Base-by-base conservation (phyloP, 179 eudicot species). In the Heliamphora pulchella region DNA sequence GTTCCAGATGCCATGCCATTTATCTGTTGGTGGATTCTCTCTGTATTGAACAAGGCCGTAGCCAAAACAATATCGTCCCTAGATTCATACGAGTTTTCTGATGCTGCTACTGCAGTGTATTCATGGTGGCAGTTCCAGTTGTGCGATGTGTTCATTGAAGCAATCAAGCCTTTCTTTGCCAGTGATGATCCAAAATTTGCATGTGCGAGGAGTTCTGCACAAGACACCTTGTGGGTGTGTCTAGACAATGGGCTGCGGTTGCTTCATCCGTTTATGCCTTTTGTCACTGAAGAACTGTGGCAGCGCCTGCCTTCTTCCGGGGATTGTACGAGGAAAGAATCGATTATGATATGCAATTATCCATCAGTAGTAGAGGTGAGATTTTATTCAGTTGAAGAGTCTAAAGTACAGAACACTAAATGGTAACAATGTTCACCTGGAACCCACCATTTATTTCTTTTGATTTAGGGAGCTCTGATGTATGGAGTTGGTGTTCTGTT, bases 201-300 rank as follows among this genome's bases (percentile, higher is more conserved):
- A 81, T 85, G 91, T 62, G 89, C 80, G 18, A 91, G 88, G 88
- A 82, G 74, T 76, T 89, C 17, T 84, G 98, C 98, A 51, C 97
- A 80, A 79, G 90, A 92, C 83, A 86, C 94, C 8, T 82, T 95
- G 78, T 95, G 98, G 98, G 81, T 91, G 68, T 93, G 98, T 86
- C 87, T 95, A 72, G 98, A 95, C 72, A 90, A 86, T 68, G 98
- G 98, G 58, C 87, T 95, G 47, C 84, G 93, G 62, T 86, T 95
- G 83, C 90, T 95, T 76, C 98, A 95, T 84, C 98, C 97, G 4
- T 93, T 93, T 75, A 95, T 93, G 98, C 98, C 98, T 20, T 95
- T 81, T 81, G 91, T 95, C 74, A 95, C 98, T 0, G 98, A 95
- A 89, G 98, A 95, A 83, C 75, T 95, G 80, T 95, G 98, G 98